Evolutionary conservation across 257 asterid species (phyloP).

Genomic region (Capsicum baccatum): DNA sequence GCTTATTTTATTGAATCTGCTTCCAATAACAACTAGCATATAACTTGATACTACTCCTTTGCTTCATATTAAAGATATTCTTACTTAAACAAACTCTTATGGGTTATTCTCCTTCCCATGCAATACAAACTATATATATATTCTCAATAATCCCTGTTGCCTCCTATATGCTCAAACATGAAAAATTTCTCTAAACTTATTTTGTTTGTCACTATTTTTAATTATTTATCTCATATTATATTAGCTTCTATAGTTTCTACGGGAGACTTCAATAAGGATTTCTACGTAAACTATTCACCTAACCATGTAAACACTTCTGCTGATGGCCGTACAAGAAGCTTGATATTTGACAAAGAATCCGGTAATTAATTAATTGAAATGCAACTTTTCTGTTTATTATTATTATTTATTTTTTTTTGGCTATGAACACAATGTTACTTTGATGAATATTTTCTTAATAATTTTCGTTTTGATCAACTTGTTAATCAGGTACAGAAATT

Average conservation of each 20-base stretch:
- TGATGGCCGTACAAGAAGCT: slow-evolving; percentile 65
- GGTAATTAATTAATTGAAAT: slow-evolving; percentile 42
- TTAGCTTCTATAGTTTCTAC: slow-evolving; percentile 69
- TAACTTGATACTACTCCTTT: slow-evolving; percentile 43
- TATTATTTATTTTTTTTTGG: not conserved
- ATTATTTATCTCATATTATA: slow-evolving; percentile 37
- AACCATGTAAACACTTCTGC: slow-evolving; percentile 74
- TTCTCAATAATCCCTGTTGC: not conserved
- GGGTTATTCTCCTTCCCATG: slow-evolving; percentile 44
- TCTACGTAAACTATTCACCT: slow-evolving; percentile 78
- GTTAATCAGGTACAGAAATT: slow-evolving; percentile 65
- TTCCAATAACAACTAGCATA: not conserved
- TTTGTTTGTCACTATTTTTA: slow-evolving; percentile 29
- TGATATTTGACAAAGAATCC: slow-evolving; percentile 69
- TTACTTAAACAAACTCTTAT: slow-evolving; percentile 60
- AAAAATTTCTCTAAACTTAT: slow-evolving; percentile 28
- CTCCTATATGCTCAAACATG: slow-evolving; percentile 31
- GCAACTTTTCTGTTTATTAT: not conserved
- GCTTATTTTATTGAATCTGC: too few species aligned
- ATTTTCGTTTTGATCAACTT: not conserved
- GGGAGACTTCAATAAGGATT: slow-evolving; percentile 86
- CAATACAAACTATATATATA: slow-evolving; percentile 40
- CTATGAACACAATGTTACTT: not conserved
- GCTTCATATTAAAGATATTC: slow-evolving; percentile 78
- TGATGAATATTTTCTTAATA: not conserved